These are phyloP conservation scores for Trichoderma harzianum DNA, from an alignment of 2,329 filamentous ascomycete genomes.

Conservation along the genomic window DNA sequence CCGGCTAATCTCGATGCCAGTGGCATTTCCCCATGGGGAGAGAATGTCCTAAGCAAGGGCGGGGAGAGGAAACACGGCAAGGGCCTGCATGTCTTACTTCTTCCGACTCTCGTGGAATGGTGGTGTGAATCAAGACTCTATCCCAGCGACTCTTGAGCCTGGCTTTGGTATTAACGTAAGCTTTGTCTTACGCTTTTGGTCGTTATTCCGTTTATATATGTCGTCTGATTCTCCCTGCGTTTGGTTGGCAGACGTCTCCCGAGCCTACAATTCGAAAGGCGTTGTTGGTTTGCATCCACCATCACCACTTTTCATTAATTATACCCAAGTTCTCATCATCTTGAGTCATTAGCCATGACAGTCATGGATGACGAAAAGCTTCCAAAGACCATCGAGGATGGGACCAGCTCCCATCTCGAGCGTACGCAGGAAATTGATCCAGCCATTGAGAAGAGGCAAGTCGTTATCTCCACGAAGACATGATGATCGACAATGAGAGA, in stretches of 20 bases:
- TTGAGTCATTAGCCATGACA: neutral
- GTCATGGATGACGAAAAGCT: neutral
- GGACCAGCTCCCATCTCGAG: neutral
- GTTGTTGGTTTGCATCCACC: neutral
- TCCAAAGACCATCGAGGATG: constrained; percentile 2
- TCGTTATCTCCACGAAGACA: neutral
- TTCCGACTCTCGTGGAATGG: neutral
- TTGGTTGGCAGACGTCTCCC: neutral
- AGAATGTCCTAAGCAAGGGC: neutral
- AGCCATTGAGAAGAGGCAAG: neutral
- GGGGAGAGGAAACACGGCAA: neutral
- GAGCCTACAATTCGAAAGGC: neutral
- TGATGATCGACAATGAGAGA: no score
- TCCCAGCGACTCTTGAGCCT: neutral
- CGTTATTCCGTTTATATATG: neutral
- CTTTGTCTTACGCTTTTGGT: neutral
- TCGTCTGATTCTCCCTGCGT: neutral
- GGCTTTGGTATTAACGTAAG: neutral
- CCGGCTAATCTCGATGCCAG: neutral
- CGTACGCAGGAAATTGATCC: neutral
- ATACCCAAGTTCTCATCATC: neutral
- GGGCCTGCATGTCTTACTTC: neutral
- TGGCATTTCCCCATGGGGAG: constrained; percentile 6
- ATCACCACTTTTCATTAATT: neutral
- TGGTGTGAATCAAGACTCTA: neutral